phyloP scores from a whole-genome alignment of 2,329 filamentous ascomycete genomes.

The Harringtonia aguacate region DNA sequence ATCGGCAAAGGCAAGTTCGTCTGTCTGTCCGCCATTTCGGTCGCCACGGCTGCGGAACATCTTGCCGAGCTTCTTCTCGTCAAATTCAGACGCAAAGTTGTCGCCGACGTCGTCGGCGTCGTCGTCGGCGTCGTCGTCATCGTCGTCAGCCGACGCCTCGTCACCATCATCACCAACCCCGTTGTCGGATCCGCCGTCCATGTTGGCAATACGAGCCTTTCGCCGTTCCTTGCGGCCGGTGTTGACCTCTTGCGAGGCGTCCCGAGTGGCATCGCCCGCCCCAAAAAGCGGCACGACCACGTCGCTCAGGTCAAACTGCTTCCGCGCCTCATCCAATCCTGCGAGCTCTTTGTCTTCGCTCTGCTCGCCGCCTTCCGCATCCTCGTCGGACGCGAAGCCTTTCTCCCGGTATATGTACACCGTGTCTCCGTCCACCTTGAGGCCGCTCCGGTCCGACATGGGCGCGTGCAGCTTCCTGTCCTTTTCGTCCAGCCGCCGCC shows the following conservation, averaged over 20 bases:
- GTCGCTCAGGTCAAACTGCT: conserved; percentile 70
- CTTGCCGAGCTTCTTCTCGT: conserved; percentile 48
- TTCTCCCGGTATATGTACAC: conserved; percentile 74
- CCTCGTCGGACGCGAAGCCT: conserved; percentile 64
- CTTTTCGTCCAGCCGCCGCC: conserved; percentile 82
- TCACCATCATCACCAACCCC: too few species aligned
- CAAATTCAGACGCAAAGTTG: conserved; percentile 44
- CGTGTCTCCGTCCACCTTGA: conserved; percentile 93
- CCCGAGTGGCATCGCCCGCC: conserved; percentile 58
- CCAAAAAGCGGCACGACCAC: conserved; percentile 79
- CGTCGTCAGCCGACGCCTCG: conserved; percentile 50
- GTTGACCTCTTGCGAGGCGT: conserved; percentile 48
- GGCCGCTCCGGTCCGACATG: conserved; percentile 94
- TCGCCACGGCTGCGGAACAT: conserved; percentile 45
- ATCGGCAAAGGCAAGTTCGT: conserved; percentile 83
- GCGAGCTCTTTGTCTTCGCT: conserved; percentile 93
- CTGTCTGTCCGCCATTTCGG: conserved; percentile 44
- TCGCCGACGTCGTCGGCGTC: conserved; percentile 25
- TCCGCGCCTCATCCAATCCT: conserved; percentile 80
- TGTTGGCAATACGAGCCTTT: conserved; percentile 45
- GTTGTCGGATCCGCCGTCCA: too few species aligned
- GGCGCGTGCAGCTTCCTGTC: conserved; percentile 94
- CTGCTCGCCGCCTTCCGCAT: conserved; percentile 57
- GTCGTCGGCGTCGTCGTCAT: conserved; percentile 21
- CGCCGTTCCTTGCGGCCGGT: conserved; percentile 50